Conservation (phyloP, 495 filamentous ascomycete species). For the Neurospora africana region DNA sequence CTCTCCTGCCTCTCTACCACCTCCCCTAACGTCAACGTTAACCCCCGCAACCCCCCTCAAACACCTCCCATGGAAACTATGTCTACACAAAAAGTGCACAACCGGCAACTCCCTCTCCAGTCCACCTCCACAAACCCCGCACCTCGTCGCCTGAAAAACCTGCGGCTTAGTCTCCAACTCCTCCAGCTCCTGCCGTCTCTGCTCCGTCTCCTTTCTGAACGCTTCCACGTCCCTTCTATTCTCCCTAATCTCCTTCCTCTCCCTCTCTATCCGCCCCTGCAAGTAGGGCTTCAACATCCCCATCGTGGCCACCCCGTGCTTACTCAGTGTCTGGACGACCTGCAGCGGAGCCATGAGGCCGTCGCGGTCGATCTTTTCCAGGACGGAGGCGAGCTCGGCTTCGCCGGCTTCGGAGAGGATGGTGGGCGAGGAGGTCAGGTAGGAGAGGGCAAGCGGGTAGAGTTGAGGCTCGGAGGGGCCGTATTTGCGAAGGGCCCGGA, state of each 20-base stretch:
- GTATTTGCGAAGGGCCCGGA: slow-evolving; percentile 82
- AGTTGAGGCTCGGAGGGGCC: slow-evolving; percentile 85
- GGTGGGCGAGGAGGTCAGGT: slow-evolving; percentile 76
- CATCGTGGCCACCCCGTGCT: slow-evolving; percentile 72
- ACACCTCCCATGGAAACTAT: slow-evolving; percentile 88
- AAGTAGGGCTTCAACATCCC: slow-evolving; percentile 94
- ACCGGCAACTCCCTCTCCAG: slow-evolving; percentile 68
- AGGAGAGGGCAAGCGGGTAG: slow-evolving; percentile 84
- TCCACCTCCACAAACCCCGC: slow-evolving; percentile 54
- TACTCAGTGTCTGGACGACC: slow-evolving; percentile 77
- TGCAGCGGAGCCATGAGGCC: slow-evolving; percentile 92
- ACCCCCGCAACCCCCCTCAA: slow-evolving; percentile 37
- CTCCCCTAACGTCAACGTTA: slow-evolving; percentile 7
- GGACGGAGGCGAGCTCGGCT: slow-evolving; percentile 66
- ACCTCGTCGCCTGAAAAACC: slow-evolving; percentile 84
- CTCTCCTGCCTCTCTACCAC: slow-evolving; percentile 33
- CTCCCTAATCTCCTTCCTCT: slow-evolving; percentile 70
- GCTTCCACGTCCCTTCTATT: slow-evolving; percentile 76
- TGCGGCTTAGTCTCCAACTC: slow-evolving; percentile 67
- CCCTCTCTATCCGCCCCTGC: slow-evolving; percentile 73
- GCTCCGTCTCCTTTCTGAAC: slow-evolving; percentile 76
- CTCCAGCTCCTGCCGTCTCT: slow-evolving; percentile 65
- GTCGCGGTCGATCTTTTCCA: slow-evolving; percentile 79
- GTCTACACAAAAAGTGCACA: slow-evolving; percentile 94
- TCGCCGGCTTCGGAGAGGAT: slow-evolving; percentile 80